Base-by-base conservation (phyloP, 1,284 basidiomycete species). In the Fomitopsis schrenkii region DNA sequence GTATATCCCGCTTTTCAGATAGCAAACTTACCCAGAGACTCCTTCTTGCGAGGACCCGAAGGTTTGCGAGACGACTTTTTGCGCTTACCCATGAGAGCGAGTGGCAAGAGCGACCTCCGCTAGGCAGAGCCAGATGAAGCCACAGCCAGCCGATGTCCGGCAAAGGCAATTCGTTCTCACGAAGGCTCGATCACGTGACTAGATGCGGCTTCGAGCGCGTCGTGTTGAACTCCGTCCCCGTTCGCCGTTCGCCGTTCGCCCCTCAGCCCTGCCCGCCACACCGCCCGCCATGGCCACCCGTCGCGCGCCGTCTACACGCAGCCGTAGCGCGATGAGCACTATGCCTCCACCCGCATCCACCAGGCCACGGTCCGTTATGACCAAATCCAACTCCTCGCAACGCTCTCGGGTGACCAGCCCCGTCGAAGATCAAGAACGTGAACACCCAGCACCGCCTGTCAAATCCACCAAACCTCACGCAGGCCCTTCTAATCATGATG, bases 11-110 rank as follows among this genome's bases (percentile, higher is more conserved):
- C 22, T 22, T 22, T 22, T 22, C 22, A 22, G 45, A 52, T 15
- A 46, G 41, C 53, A 56, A 33, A 46, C 22, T 62, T 60, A 91
- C 91, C 91, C n/a, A 93, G 78, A 9, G 89, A 87, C 2, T 86
- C 83, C 68, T 83, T 86, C 67, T 79, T 83, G 66, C 83, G 80
- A 14, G 86, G 75, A n/a, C 77, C 76, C 7, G 72, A 71, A 4
- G 83, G 82, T 68, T 92, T 91, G 69, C 87, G 83, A n/a, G 91
- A 87, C 0, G 91, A 90, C 74, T 93, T 93, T 77, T 93, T 93
- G 66, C 91, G 86, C 76, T 93, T 93, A 61, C 91, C 91, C 91
- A 93, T 93, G 56, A 54, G 35, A 35, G 35, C 52, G 35, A 58
- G 45, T 58, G 28, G 28, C 45, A 19, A 30, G 55, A n/a, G 17